Percentiles rank a stretch among this genome's conserved stretches.
These are phyloP conservation scores for Phytophthora melonis DNA, from an alignment of 352 stramenopile genomes.

Conservation along the genomic window DNA sequence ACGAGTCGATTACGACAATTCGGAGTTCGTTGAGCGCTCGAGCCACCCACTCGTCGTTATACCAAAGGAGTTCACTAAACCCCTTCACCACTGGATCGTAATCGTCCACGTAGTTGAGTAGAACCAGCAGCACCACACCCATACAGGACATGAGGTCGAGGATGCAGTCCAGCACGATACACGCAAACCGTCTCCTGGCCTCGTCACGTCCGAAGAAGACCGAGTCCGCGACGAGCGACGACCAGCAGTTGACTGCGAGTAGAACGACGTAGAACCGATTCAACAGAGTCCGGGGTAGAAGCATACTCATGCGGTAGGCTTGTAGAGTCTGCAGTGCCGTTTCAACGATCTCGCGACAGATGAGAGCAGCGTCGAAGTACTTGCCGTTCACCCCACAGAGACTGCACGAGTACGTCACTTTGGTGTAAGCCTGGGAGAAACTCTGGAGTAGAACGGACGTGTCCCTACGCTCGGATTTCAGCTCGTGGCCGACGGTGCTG, in stretches of 20 bases:
- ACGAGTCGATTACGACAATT: conserved; percentile 38
- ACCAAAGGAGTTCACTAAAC: conserved; percentile 32
- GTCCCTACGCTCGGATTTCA: not conserved
- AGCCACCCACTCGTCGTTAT: conserved; percentile 41
- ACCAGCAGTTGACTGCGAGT: conserved; percentile 38
- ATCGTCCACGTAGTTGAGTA: conserved; percentile 18
- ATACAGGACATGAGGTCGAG: conserved; percentile 35
- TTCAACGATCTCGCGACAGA: conserved; percentile 34
- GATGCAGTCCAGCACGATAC: conserved; percentile 30
- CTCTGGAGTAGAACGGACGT: conserved; percentile 11
- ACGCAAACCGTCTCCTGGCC: conserved; percentile 19
- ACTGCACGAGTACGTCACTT: conserved; percentile 10
- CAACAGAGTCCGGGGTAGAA: conserved; percentile 32
- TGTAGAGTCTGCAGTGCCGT: conserved; percentile 35
- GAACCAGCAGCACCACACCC: conserved; percentile 21
- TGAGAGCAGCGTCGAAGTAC: conserved; percentile 35
- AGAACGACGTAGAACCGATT: conserved; percentile 46
- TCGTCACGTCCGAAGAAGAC: conserved; percentile 22
- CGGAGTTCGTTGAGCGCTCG: conserved; percentile 40
- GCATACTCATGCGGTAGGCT: conserved; percentile 39
- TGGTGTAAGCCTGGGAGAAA: conserved; percentile 3
- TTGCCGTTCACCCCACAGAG: conserved; percentile 34
- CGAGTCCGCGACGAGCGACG: conserved; percentile 20
- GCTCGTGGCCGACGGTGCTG: not conserved
- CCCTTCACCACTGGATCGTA: conserved; percentile 20